Evolutionary conservation across 331 rosid species (phyloP).

Genomic region (Dryas integrifolia): DNA sequence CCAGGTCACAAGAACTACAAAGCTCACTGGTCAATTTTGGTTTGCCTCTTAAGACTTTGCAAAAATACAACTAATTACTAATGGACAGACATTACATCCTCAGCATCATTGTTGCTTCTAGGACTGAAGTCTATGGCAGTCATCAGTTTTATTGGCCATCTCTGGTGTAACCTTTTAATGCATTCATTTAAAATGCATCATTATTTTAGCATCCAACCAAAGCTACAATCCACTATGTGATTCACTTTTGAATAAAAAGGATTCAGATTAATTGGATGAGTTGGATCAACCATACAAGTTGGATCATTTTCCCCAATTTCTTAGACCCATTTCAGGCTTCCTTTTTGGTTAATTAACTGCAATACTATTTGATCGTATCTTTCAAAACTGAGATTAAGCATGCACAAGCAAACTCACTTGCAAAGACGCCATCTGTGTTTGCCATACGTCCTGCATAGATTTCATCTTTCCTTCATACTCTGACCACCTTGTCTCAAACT

Average conservation of each 20-base stretch:
- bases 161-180: neutral
- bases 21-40: neutral
- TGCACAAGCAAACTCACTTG: conserved; percentile 61
- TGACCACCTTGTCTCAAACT: conserved; percentile 74
- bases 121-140: neutral
- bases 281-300: neutral
- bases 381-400: conserved; percentile 9
- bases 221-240: neutral
- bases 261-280: neutral
- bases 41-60: neutral
- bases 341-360: neutral
- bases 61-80: neutral
- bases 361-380: neutral
- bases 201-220: conserved; percentile 1
- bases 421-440: conserved; percentile 89
- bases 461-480: conserved; percentile 89
- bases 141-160: neutral
- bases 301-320: neutral
- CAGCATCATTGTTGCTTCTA: neutral
- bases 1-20: too few species aligned
- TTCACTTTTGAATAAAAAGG: neutral
- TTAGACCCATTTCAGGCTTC: neutral
- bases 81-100: neutral
- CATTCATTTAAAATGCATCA: neutral
- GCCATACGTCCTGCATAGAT: conserved; percentile 94